These are phyloP conservation scores for Alternaria arbusti DNA, from an alignment of 2,329 filamentous ascomycete genomes.

Conservation along the genomic window DNA sequence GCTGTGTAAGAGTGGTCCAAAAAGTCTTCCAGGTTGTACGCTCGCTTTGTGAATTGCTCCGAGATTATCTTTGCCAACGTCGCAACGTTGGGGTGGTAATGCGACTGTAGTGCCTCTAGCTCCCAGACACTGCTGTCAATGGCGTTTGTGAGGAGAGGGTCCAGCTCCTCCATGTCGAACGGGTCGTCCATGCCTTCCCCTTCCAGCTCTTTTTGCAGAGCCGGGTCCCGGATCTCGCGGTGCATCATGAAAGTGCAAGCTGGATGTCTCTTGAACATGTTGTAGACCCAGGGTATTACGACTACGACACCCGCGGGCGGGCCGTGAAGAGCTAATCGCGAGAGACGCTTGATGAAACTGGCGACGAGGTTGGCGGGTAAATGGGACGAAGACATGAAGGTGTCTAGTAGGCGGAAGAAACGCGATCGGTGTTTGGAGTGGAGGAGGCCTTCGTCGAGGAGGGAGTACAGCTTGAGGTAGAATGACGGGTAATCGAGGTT, in stretches of 20 bases:
- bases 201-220: constrained; percentile 65
- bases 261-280: constrained; percentile 87
- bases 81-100: constrained; percentile 97
- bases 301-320: constrained; percentile 89
- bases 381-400: constrained; percentile 89
- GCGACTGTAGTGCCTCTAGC: constrained; percentile 84
- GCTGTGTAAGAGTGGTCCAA: constrained; percentile 90
- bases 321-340: constrained; percentile 82
- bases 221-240: constrained; percentile 67
- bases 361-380: constrained; percentile 88
- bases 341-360: constrained; percentile 94
- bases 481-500: constrained; percentile 97
- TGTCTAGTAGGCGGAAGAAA: constrained; percentile 91
- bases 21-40: constrained; percentile 97
- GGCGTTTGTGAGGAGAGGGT: constrained; percentile 84
- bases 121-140: constrained; percentile 97
- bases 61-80: constrained; percentile 92
- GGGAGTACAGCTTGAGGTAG: constrained; percentile 90
- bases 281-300: constrained; percentile 93
- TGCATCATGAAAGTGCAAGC: constrained; percentile 97
- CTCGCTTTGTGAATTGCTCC: constrained; percentile 95
- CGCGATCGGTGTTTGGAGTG: constrained; percentile 93
- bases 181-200: constrained; percentile 72
- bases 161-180: constrained; percentile 75
- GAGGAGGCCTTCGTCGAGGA: constrained; percentile 83